Base-by-base conservation (phyloP, 1,284 basidiomycete genomes). In the Pholiota adiposa region DNA sequence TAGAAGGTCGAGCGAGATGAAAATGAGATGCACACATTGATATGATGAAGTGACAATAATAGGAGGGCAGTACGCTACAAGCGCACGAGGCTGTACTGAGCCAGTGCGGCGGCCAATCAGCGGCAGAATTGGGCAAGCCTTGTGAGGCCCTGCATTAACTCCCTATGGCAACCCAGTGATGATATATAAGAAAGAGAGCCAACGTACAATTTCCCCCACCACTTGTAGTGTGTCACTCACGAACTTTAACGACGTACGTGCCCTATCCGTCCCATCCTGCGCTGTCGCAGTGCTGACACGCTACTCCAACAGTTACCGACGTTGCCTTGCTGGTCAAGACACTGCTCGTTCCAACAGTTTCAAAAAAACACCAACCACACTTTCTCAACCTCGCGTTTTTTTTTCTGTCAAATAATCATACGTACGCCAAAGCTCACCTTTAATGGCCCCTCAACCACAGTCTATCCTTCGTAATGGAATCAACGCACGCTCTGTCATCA, bases 271-370 rank as follows among this genome's bases (percentile, higher is more conserved):
- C 27, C 25, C 48, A n/a, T 59, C 51, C 14, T 40, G 12, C 29
- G 9, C 14, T 18, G n/a, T 52, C 21, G 16, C 34, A 23, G 19
- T 18, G 51, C 51, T 41, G 54, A 50, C 62, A 65, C 51, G 60
- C 60, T 31, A 53, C 48, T 41, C 4, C 12, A 61, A 38, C 60
- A 63, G 62, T 63, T 54, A 59, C 66, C 68, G 69, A 68, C 70
- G 72, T 67, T 75, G 72, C 67, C 75, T 76, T 78, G 77, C 76
- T 78, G 77, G 77, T 70, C 76, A 77, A 77, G 76, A 72, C 73
- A 74, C 69, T 70, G 70, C 71, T 71, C 60, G 63, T 63, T 63
- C 65, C 61, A 65, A 66, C 58, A 48, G 61, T 62, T n/a, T n/a
- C 60, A 36, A 55, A 59, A 56, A 63, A 57, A 60, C 57, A 63